A percentile compares a stretch with the other conserved stretches of the same genome.
Evolutionary conservation across 1,284 basidiomycete species (phyloP).

Genomic region (Marasmius sp.): DNA sequence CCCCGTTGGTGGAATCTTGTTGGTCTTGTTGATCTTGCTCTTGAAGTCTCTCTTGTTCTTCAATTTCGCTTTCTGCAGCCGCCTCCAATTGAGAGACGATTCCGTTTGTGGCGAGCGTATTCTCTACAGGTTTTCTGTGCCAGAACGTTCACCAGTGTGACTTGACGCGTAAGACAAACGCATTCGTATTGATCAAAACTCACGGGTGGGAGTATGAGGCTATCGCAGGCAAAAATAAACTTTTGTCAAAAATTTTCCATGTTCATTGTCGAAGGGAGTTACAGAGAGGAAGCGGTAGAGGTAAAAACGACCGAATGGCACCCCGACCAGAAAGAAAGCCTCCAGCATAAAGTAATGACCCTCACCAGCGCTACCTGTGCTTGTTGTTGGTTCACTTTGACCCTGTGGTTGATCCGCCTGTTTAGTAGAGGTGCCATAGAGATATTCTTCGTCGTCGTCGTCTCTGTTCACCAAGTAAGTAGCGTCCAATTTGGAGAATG

Average conservation of each 20-base stretch:
- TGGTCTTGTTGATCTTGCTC: not conserved
- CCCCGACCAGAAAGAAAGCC: slow-evolving; percentile 19
- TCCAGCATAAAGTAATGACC: slow-evolving; percentile 23
- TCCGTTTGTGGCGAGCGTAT: slow-evolving; percentile 11
- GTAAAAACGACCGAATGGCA: slow-evolving; percentile 41
- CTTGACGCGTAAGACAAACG: not conserved
- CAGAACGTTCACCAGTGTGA: slow-evolving; percentile 1
- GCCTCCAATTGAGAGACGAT: slow-evolving; percentile 14
- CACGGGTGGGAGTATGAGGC: slow-evolving; percentile 17
- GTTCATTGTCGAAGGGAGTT: slow-evolving; percentile 8
- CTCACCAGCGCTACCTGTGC: slow-evolving; percentile 40
- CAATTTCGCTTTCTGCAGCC: slow-evolving; percentile 28
- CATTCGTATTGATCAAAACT: slow-evolving; percentile 10
- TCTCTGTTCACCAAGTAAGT: slow-evolving; percentile 11
- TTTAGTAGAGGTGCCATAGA: slow-evolving; percentile 48
- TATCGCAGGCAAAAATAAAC: slow-evolving; percentile 11
- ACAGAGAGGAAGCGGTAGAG: slow-evolving; percentile 22
- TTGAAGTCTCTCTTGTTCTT: slow-evolving; percentile 12
- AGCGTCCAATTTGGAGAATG: too few relatives aligned
- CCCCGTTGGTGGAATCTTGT: slow-evolving; percentile 22
- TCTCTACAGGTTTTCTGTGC: slow-evolving; percentile 13
- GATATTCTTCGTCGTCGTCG: slow-evolving; percentile 76
- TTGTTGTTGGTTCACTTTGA: slow-evolving; percentile 30
- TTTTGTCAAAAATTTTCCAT: slow-evolving; percentile 29
- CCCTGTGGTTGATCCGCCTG: slow-evolving; percentile 37